Percentiles rank a stretch among this genome's conserved stretches.
These are phyloP conservation scores for Cornus controversa DNA, from an alignment of 148 eudicot species.

Conservation along the genomic window DNA sequence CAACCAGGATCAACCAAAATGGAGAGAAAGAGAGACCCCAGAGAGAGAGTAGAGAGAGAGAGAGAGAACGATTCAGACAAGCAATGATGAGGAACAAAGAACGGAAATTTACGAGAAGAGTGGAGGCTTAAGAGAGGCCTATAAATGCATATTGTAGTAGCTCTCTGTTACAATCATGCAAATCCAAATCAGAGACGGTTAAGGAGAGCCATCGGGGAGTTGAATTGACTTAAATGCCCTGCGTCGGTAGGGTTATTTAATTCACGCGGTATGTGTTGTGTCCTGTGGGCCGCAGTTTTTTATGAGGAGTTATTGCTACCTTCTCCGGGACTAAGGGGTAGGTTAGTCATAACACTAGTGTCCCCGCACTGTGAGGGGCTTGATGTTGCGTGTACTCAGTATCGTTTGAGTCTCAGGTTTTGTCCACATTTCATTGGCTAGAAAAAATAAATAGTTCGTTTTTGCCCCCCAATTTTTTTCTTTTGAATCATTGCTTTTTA, in stretches of 20 bases:
- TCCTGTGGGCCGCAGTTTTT: background rate
- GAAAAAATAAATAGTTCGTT: too few relatives aligned
- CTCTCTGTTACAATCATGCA: background rate
- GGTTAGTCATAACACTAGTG: background rate
- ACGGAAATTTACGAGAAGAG: background rate
- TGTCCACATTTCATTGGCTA: background rate
- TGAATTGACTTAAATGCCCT: constrained; percentile 1
- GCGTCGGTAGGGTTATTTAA: background rate
- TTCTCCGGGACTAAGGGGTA: background rate
- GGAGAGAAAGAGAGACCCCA: background rate
- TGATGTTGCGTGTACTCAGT: too few relatives aligned
- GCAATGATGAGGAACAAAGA: background rate
- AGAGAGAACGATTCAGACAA: background rate
- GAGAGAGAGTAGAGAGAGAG: background rate
- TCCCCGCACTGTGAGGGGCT: background rate
- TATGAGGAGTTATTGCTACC: background rate
- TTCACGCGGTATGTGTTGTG: background rate
- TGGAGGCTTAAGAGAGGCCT: background rate
- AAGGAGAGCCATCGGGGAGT: background rate
- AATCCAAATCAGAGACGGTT: background rate
- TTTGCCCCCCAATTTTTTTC: background rate
- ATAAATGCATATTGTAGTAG: background rate
- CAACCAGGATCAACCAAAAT: background rate
- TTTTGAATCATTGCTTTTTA: too few relatives aligned
- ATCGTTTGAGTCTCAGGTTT: background rate